Percentiles rank a stretch among this genome's conserved stretches.
These are phyloP conservation scores for Sindora glabra DNA, from an alignment of 306 rosid genomes.

Conservation along the genomic window DNA sequence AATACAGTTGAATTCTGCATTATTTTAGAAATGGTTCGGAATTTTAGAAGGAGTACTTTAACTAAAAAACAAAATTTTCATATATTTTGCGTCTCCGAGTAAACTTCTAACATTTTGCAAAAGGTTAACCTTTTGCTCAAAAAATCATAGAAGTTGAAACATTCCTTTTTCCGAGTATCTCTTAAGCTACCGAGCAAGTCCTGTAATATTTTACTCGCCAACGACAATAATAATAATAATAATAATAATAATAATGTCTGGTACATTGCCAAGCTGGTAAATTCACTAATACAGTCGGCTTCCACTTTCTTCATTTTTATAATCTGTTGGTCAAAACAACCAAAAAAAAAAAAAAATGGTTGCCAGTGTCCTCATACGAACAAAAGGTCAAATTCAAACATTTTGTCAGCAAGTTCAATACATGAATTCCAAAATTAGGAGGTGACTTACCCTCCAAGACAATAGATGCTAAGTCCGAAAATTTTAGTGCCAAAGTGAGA, in stretches of 20 bases:
- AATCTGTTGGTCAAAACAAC: background rate
- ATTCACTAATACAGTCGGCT: background rate
- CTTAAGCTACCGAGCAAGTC: too few species aligned
- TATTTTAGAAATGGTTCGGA: background rate
- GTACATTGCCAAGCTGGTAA: background rate
- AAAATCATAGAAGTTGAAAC: too few species aligned
- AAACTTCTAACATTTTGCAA: too few species aligned
- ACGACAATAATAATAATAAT: too few species aligned
- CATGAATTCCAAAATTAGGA: background rate
- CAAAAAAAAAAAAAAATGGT: too few species aligned
- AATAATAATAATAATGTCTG: too few species aligned
- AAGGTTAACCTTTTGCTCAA: too few species aligned
- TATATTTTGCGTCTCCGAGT: too few species aligned
- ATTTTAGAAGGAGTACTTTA: background rate
- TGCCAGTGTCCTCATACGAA: background rate
- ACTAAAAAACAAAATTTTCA: too few species aligned
- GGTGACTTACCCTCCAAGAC: background rate
- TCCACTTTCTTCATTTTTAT: too few species aligned
- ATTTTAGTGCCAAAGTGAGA: background rate
- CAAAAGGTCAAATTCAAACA: background rate
- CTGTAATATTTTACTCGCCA: background rate
- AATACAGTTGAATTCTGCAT: slow-evolving; percentile 54
- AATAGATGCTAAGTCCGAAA: background rate
- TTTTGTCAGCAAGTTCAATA: background rate
- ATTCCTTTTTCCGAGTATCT: too few species aligned